Base-by-base conservation (phyloP, 1,284 basidiomycete genomes). In the Meripilus lineatus region DNA sequence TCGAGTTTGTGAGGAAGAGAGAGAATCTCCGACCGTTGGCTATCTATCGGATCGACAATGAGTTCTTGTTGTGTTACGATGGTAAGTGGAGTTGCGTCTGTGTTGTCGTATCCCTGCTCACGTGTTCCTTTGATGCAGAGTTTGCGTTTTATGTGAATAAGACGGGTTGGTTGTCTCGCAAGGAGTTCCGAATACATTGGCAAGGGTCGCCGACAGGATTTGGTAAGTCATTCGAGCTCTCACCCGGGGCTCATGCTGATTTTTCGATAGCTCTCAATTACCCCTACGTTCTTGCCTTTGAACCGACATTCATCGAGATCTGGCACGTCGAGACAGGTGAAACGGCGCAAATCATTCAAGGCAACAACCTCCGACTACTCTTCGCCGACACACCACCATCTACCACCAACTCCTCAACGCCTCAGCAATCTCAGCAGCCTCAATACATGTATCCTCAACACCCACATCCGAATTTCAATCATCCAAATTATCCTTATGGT, bases 111-210 rank as follows among this genome's bases (percentile, higher is more conserved):
- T 46, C 23, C n/a, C 42, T 44, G 37, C 30, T 39, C 5, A 26
- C 18, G 5, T 28, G 7, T 50, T 26, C 47, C 28, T 45, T 15
- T 40, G 37, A 38, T 24, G 28, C 59, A 93, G 95, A 98, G 68
- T 98, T 97, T 63, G 95, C 96, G 0, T 98, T 99, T 63, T 99
- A 97, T 66, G 93, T 99, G 57, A 96, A 98, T 68, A 93, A 92
- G 72, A 95, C 86, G 54, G 96, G 96, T 10, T 91, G 92, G 76
- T 76, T 93, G 45, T 90, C 93, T 37, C 75, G 92, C 44, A 85
- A 81, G 53, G 84, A 91, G 49, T 98, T 96, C 76, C 91, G 95
- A 74, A 88, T 99, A 20, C 78, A 92, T 56, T 99, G 96, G 96
- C 94, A 99, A 66, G 96, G 96, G 3, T 76, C 77, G 35, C 96